These are phyloP conservation scores for Trichoderma cornu-damae DNA, from an alignment of 2,329 filamentous ascomycete genomes.

Conservation along the genomic window DNA sequence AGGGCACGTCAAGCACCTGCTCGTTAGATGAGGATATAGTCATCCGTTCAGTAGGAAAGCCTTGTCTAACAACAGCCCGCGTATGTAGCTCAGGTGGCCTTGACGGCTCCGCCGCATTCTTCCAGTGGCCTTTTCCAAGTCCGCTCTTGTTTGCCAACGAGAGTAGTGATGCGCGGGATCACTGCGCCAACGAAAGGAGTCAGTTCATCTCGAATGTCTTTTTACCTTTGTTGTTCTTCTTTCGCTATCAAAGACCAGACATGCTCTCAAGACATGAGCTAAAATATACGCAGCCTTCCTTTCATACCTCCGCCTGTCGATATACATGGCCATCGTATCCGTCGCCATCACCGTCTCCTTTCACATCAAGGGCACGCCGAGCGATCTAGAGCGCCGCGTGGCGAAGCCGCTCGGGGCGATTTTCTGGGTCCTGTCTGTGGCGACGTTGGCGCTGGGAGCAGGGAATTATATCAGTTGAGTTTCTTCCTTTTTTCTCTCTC, in stretches of 20 bases:
- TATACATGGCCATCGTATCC: slow-evolving; percentile 87
- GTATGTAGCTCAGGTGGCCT: slow-evolving; percentile 18
- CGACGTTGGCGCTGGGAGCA: slow-evolving; percentile 71
- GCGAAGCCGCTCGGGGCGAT: slow-evolving; percentile 78
- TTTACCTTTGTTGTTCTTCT: background rate
- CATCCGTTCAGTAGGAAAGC: background rate
- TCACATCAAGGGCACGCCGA: slow-evolving; percentile 72
- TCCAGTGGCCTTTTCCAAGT: slow-evolving; percentile 57
- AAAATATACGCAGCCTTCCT: slow-evolving; percentile 57
- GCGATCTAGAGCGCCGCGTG: slow-evolving; percentile 65
- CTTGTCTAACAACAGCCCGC: slow-evolving; percentile 19
- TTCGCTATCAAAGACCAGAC: background rate
- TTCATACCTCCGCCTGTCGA: slow-evolving; percentile 80
- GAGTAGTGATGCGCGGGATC: slow-evolving; percentile 68
- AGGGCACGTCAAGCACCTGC: slow-evolving; percentile 27
- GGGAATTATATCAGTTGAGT: slow-evolving; percentile 78
- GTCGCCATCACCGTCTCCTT: slow-evolving; percentile 91
- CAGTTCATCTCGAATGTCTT: slow-evolving; percentile 18
- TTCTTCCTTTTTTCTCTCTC: too few relatives aligned
- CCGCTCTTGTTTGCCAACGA: slow-evolving; percentile 70
- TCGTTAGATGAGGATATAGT: too few relatives aligned
- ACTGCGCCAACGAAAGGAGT: slow-evolving; percentile 75
- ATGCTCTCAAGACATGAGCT: background rate
- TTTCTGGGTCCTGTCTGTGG: slow-evolving; percentile 78
- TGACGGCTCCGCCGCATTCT: slow-evolving; percentile 44